Base-by-base conservation (phyloP, 495 filamentous ascomycete genomes). In the Neurospora discreta region DNA sequence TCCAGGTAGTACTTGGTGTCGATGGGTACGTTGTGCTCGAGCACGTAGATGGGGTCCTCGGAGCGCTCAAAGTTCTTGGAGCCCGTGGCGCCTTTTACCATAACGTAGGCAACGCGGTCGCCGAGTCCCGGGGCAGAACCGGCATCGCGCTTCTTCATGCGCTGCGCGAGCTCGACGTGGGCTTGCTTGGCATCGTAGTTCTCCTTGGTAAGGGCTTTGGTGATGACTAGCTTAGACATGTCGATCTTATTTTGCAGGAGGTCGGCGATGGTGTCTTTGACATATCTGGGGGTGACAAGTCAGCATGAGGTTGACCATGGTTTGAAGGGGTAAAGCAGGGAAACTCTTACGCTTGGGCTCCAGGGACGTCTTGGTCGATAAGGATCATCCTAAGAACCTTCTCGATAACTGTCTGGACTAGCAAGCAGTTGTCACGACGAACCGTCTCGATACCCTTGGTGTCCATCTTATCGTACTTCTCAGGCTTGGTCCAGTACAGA, bases 391-490 rank as follows among this genome's bases (percentile, higher is more conserved):
- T 86, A 74, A 99, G 83, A 7, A 97, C 93, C 18, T 95, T 99
- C 81, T 99, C 95, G 77, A 99, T 98, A 73, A 98, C 96, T 52
- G 91, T 97, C 78, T 97, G 94, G 11, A 98, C 95, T 40, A 99
- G 83, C 68, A 94, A 84, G 78, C 95, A 99, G 78, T 99, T 99
- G 78, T 99, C 95, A 85, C 95, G 85, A 40, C 95, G 89, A 58
- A 99, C 96, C 7, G 95, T 99, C 82, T 99, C 95, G 75, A 99
- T 98, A 85, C 95, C 95, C 80, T 99, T 99, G 75, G 91, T 97
- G 78, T 99, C 95, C 96, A 99, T 98, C 85, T 99, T 99, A 85
- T 99, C 95, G 75, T 89, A 94, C 79, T 96, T 97, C n/a, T 93
- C 87, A 0, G 95, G 87, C 65, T 91, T 93, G 23, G 96, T 98